A percentile compares a stretch with the other conserved stretches of the same genome.
These are phyloP conservation scores for Lactifluus piperatus DNA, from an alignment of 768 basidiomycete species.

Conservation along the genomic window DNA sequence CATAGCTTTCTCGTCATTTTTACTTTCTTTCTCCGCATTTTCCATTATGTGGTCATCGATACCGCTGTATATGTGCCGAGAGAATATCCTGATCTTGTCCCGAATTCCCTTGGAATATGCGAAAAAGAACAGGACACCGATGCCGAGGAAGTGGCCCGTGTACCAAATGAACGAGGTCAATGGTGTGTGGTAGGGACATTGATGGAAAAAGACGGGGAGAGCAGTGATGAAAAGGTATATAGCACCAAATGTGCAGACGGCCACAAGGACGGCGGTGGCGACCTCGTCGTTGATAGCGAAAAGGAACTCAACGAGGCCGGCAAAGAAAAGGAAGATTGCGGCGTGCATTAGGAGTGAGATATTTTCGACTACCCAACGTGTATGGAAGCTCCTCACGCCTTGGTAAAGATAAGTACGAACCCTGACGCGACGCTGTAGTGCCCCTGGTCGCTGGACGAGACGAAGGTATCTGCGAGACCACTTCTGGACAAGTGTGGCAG, in stretches of 20 bases:
- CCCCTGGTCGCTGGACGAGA: not conserved
- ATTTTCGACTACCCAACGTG: not conserved
- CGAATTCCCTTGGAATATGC: too few relatives aligned
- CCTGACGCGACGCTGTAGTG: not conserved
- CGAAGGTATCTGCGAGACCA: slow-evolving; percentile 14
- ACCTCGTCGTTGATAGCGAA: not conserved
- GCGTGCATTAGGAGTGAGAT: not conserved
- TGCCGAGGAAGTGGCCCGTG: too few relatives aligned
- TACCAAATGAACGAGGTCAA: not conserved
- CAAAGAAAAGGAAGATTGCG: not conserved
- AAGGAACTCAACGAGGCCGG: not conserved
- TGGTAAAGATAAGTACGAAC: slow-evolving; percentile 3
- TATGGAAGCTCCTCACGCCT: not conserved
- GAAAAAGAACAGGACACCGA: too few relatives aligned
- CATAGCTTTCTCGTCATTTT: too few relatives aligned
- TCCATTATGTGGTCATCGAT: too few relatives aligned
- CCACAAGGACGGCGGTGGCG: not conserved
- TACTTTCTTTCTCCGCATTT: too few relatives aligned
- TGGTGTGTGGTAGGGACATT: not conserved
- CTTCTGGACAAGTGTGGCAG: slow-evolving; percentile 11
- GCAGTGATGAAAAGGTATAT: not conserved
- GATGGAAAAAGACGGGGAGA: not conserved
- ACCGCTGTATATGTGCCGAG: too few relatives aligned
- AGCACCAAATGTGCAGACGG: not conserved
- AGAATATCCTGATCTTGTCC: too few relatives aligned